Conservation (phyloP, 345 rosid species). For the Citrus medica region DNA sequence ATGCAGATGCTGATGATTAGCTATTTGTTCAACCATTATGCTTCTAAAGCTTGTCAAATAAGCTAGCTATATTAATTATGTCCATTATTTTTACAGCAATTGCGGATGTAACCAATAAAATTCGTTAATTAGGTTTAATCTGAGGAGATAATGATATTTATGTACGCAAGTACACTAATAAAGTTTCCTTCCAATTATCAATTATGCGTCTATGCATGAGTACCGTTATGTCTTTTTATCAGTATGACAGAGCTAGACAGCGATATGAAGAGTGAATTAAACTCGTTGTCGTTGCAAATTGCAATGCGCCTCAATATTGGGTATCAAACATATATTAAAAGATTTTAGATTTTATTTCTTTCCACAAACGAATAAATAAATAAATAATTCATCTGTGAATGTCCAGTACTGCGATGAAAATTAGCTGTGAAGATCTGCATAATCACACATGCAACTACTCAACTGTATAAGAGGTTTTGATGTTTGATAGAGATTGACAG, state of each 20-base stretch:
- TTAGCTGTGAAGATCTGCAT: background rate
- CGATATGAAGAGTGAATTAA: background rate
- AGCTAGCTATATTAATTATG: background rate
- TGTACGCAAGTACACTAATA: background rate
- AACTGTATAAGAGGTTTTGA: too few relatives aligned
- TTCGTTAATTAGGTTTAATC: background rate
- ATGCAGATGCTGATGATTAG: background rate
- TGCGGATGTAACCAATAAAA: background rate
- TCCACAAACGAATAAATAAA: too few relatives aligned
- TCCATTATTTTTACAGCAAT: background rate
- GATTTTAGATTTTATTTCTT: too few relatives aligned
- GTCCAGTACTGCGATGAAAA: background rate
- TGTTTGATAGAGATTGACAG: too few relatives aligned
- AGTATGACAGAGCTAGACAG: background rate
- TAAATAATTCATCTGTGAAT: background rate
- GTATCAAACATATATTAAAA: background rate
- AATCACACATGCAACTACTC: background rate
- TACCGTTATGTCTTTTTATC: too few relatives aligned
- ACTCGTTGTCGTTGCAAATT: background rate
- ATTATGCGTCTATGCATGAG: background rate
- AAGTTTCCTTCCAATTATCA: background rate
- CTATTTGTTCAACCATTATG: background rate
- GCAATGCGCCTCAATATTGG: background rate
- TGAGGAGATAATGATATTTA: too few relatives aligned
- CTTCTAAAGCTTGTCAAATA: background rate